Percentiles rank a stretch among this genome's conserved stretches.
These are phyloP conservation scores for Micractinium conductrix DNA, from an alignment of 139 green algal species.

Conservation along the genomic window DNA sequence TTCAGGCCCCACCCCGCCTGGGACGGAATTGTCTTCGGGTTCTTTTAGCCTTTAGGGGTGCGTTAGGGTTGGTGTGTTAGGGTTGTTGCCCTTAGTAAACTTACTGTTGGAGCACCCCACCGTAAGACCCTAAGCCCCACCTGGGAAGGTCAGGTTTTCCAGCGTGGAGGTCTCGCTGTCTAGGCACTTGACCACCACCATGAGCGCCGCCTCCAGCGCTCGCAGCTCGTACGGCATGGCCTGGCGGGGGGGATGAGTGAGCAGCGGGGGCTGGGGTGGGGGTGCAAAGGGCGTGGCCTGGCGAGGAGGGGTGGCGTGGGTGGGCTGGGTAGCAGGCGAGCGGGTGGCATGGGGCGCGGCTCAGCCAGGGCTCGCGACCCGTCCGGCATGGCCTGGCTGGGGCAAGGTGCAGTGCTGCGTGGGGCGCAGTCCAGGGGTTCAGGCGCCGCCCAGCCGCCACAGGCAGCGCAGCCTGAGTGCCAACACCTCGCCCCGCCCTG, in stretches of 20 bases:
- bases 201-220: slow-evolving; percentile 40
- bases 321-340: background rate
- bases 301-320: background rate
- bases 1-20: no score
- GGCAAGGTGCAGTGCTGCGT: background rate
- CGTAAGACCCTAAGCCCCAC: no score
- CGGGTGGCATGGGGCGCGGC: background rate
- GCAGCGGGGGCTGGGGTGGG: background rate
- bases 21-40: no score
- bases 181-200: slow-evolving; percentile 26
- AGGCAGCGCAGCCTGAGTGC: background rate
- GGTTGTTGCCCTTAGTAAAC: no score
- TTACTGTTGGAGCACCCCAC: no score
- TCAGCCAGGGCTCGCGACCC: slow-evolving; percentile 7
- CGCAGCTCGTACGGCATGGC: slow-evolving; percentile 41
- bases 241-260: background rate
- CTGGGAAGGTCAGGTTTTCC: slow-evolving; percentile 13
- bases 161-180: slow-evolving; percentile 11
- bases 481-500: background rate
- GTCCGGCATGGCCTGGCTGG: slow-evolving; percentile 7
- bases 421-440: no score
- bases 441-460: background rate
- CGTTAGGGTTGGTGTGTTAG: no score
- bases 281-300: no score
- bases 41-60: no score